Base-by-base conservation (phyloP, 352 stramenopile genomes). In the Phytophthora kernoviae region DNA sequence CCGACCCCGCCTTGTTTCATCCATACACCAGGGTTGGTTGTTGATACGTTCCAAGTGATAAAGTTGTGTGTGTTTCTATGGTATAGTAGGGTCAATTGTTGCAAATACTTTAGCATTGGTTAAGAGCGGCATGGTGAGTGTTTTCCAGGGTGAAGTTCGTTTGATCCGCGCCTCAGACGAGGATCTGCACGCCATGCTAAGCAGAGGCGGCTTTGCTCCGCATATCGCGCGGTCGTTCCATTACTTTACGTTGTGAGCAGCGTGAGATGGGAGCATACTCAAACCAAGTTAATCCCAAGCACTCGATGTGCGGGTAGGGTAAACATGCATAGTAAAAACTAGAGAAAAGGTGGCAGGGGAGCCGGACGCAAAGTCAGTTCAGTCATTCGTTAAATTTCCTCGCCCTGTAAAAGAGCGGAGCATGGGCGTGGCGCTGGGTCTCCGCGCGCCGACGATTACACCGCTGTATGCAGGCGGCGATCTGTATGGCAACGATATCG, bases 251-350 rank as follows among this genome's bases (percentile, higher is more conserved):
- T 14, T n/a, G 9, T 39, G 33, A 39, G 33, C 33, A 39, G 33
- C 10, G 33, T 39, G 33, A 39, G 33, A 39, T 39, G 33, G 33
- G 33, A 39, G 33, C 33, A 39, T 39, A 39, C 33, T 17, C 9
- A 39, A n/a, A 2, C 9, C 33, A 39, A 39, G 33, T 39, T 3
- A 30, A 30, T 30, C n/a, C n/a, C n/a, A n/a, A 57, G 24, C 50
- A 30, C 24, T 30, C 24, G 24, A n/a, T n/a, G n/a, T n/a, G n/a
- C n/a, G n/a, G n/a, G n/a, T n/a, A n/a, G n/a, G n/a, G n/a, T n/a
- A n/a, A n/a, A n/a, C n/a, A n/a, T n/a, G 24, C 39, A 43, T 68
- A 47, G 41, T 56, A 33, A 43, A 41, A 55, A 44, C 54, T 62
- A 54, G 46, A 52, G 24, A 30, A 30, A 30, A 30, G 6, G 24